Conservation (phyloP, 352 stramenopile genomes). For the Elongisporangium senticosum region DNA sequence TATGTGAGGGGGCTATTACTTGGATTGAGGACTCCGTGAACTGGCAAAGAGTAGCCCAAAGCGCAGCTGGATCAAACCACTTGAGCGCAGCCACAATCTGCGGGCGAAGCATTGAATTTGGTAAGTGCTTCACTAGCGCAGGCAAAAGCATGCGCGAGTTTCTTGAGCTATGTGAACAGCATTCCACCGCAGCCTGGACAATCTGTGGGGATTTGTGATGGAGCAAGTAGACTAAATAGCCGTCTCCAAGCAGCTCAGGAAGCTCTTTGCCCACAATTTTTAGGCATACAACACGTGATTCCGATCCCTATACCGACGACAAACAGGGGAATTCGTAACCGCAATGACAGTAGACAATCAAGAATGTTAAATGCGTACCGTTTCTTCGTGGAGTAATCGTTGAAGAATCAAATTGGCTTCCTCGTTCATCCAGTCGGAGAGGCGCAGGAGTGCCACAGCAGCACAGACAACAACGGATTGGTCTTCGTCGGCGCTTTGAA, state of each 20-base stretch:
- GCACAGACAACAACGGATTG: slow-evolving; percentile 66
- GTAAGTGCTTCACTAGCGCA: slow-evolving; percentile 71
- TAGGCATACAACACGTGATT: slow-evolving; percentile 70
- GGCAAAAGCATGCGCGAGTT: slow-evolving; percentile 83
- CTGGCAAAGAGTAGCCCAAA: slow-evolving; percentile 67
- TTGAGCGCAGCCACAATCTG: slow-evolving; percentile 70
- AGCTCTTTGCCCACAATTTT: slow-evolving; percentile 81
- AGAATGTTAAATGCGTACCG: slow-evolving; percentile 16
- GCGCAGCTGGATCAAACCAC: slow-evolving; percentile 51
- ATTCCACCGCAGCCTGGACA: slow-evolving; percentile 74
- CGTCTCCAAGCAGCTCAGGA: slow-evolving; percentile 74
- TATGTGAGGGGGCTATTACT: not conserved
- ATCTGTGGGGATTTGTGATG: slow-evolving; percentile 67
- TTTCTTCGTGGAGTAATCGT: slow-evolving; percentile 73
- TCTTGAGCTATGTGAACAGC: slow-evolving; percentile 67
- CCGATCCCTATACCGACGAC: slow-evolving; percentile 26
- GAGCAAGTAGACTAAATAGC: slow-evolving; percentile 80
- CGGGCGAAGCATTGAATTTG: slow-evolving; percentile 52
- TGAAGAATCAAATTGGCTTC: slow-evolving; percentile 77
- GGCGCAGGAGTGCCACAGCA: slow-evolving; percentile 60
- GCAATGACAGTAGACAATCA: not conserved
- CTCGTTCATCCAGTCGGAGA: slow-evolving; percentile 86
- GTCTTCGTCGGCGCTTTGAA: slow-evolving; percentile 52
- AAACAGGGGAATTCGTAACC: not conserved
- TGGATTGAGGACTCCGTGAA: slow-evolving; percentile 45